Evolutionary conservation across 2,329 filamentous ascomycete species (phyloP).

Genomic region (Trichoderma sp.): DNA sequence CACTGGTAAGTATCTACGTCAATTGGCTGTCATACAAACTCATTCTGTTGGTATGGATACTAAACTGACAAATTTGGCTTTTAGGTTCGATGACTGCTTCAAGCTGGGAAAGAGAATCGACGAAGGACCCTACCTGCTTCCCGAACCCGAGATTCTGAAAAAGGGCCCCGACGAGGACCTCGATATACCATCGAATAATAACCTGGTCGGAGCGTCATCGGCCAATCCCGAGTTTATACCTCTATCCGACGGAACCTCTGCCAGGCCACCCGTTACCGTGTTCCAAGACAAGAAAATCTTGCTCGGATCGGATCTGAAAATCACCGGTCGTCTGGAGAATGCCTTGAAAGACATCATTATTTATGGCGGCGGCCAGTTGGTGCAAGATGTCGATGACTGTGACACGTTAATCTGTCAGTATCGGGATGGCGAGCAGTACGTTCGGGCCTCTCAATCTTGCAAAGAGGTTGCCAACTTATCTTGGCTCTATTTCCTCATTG

Average conservation of each 20-base stretch:
- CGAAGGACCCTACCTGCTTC: conserved; percentile 82
- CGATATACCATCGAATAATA: conserved; percentile 59
- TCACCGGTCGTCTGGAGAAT: conserved; percentile 66
- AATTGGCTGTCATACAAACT: not conserved
- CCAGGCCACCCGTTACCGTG: conserved; percentile 64
- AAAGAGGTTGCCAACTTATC: conserved; percentile 90
- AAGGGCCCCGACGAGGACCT: conserved; percentile 59
- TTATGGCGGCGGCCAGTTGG: conserved; percentile 71
- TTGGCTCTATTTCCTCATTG: conserved; percentile 93
- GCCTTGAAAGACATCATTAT: conserved; percentile 73
- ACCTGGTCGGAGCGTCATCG: conserved; percentile 69
- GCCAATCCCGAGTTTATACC: conserved; percentile 50
- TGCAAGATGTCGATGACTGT: conserved; percentile 66
- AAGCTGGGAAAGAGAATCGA: conserved; percentile 90
- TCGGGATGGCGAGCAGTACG: conserved; percentile 78
- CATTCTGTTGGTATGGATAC: not conserved
- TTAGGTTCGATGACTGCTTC: conserved; percentile 95
- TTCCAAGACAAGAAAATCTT: conserved; percentile 79
- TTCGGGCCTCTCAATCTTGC: conserved; percentile 71
- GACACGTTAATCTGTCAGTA: conserved; percentile 88
- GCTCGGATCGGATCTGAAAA: conserved; percentile 73
- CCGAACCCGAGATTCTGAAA: conserved; percentile 81
- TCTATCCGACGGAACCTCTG: conserved; percentile 47
- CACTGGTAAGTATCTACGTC: conserved; percentile 69
- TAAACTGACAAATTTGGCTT: conserved; percentile 11